Conservation (phyloP, 2,329 filamentous ascomycete genomes). For the Alternaria incomplexa region DNA sequence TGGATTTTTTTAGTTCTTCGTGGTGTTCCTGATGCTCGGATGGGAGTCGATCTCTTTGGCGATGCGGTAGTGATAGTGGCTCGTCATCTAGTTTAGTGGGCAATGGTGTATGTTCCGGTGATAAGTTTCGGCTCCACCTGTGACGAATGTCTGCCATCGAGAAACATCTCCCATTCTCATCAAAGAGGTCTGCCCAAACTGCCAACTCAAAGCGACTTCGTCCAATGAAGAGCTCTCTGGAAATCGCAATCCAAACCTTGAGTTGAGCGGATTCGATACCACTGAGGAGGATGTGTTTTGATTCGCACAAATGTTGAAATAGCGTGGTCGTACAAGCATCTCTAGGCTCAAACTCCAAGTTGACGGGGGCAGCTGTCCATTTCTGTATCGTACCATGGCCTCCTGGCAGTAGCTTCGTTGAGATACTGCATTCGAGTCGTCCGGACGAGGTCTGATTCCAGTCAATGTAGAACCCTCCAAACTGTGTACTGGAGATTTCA, state of each 20-base stretch:
- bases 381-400: background rate
- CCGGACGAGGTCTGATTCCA: background rate
- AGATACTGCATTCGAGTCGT: background rate
- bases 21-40: too few relatives aligned
- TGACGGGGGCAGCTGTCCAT: accelerated
- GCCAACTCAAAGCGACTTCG: background rate
- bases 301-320: accelerated
- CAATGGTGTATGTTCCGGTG: too few relatives aligned
- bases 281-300: background rate
- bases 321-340: background rate
- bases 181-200: too few relatives aligned
- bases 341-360: background rate
- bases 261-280: accelerated
- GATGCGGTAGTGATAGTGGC: too few relatives aligned
- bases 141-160: too few relatives aligned
- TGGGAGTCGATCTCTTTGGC: too few relatives aligned
- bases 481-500: background rate
- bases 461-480: background rate
- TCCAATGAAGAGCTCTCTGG: background rate
- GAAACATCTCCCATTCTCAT: too few relatives aligned
- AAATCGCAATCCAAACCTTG: background rate
- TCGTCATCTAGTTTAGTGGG: too few relatives aligned
- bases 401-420: accelerated
- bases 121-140: too few relatives aligned
- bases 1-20: too few relatives aligned